Evolutionary conservation across 106 monocot species (phyloP).

Genomic region (Dioscorea zingiberensis): DNA sequence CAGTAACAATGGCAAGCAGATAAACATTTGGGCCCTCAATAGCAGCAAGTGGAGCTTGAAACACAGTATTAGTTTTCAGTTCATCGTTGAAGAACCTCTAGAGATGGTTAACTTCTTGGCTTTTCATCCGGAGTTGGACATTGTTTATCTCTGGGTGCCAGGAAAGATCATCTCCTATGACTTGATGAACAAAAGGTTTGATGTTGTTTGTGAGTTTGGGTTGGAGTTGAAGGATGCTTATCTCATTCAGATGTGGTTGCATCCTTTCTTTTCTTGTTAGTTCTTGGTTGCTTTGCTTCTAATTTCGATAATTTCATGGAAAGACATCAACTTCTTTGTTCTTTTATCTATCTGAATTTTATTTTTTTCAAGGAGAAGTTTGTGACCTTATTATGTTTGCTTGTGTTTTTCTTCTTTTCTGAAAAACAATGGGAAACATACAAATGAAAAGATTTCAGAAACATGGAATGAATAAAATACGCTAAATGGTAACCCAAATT

Average conservation of each 20-base stretch:
- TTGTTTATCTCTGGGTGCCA: slow-evolving; percentile 29
- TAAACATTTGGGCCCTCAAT: slow-evolving; percentile 40
- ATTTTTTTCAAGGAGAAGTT: too few species aligned
- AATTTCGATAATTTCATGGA: too few species aligned
- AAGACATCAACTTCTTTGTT: too few species aligned
- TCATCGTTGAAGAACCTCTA: too few species aligned
- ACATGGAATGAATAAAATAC: too few species aligned
- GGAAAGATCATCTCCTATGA: slow-evolving; percentile 36
- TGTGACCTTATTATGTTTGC: too few species aligned
- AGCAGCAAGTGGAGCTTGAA: slow-evolving; percentile 33
- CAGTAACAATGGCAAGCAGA: slow-evolving; percentile 14
- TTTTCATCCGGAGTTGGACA: slow-evolving; percentile 37
- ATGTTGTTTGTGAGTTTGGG: slow-evolving; percentile 20
- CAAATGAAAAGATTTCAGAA: too few species aligned
- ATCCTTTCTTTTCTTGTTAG: slow-evolving; percentile 31
- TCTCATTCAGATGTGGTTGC: slow-evolving; percentile 43
- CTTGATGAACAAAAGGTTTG: slow-evolving; percentile 16
- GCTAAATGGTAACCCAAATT: too few species aligned
- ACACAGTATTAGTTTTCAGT: slow-evolving; percentile 9
- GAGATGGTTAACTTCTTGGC: slow-evolving; percentile 21
- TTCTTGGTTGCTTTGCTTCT: neutral
- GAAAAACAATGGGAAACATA: too few species aligned
- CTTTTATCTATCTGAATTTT: too few species aligned
- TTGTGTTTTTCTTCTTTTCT: too few species aligned
- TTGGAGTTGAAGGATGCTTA: slow-evolving; percentile 29